Base-by-base conservation (phyloP, 495 filamentous ascomycete species). In the Aspergillus ellipticus region DNA sequence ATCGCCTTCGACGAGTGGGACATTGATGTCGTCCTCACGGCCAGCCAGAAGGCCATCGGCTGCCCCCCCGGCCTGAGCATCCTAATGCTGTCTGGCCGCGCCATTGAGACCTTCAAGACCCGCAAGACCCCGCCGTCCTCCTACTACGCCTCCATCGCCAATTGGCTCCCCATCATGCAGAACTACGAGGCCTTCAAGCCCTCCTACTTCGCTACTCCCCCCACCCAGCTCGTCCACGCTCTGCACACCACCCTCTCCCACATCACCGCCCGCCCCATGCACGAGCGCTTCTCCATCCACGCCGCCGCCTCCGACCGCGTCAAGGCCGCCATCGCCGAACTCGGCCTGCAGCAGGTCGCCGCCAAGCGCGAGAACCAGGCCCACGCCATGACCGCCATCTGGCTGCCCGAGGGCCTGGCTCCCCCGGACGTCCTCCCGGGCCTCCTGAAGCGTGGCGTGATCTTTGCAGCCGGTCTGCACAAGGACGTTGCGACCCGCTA, bases 131-230 rank as follows among this genome's bases (percentile, higher is more conserved):
- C 87, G 4, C 89, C 92, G 1, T 75, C 81, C 7, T 87, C 90
- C 7, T 98, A 96, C 79, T 98, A 96, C 69, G 92, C 89, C 24
- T 93, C 88, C 2, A 89, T 97, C 75, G 90, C 88, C 77, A 97
- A 98, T 73, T 98, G 94, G 94, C 79, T 93, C 37, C 94, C 93
- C 49, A 95, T 98, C 66, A 97, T 98, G 94, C 85, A 92, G 77
- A 96, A 96, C 70, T 98, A 98, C 76, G 94, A 98, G 77, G 89
- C 89, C 61, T 87, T 89, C 74, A 98, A 97, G 74, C 83, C 95
- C 41, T 96, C 90, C 11, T 98, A 98, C 78, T 98, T 98, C 69
- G 94, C 94, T 24, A 98, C 94, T 11, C 94, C 94, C 0, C 88
- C 90, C 11, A 96, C 94, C 6, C 94, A 98, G 74, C 85, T 98